Evolutionary conservation across 1,139 yeast species (phyloP), one percentile per base, ranked within the genome.

Genomic region (Wickerhamomyces sp.): DNA sequence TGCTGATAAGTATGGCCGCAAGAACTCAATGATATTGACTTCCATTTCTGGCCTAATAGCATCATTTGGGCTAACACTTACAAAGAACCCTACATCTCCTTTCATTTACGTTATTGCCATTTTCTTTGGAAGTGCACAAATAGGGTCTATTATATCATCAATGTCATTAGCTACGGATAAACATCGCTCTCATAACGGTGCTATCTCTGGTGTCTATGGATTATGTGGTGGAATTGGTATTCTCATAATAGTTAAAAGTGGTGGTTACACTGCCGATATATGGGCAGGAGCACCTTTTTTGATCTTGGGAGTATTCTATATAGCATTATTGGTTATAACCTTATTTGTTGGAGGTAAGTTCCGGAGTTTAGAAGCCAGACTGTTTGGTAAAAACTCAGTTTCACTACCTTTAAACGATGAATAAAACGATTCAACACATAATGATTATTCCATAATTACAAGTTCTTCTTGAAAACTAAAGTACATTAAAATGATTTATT

Each of bases 201-300:
- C 86, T 6, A 70, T 83, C 31, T 74, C 83, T 42, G 92, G 92
- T 3, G 74, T 81, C 7, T 81, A 78, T 55, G 74, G 82, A 15
- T 70, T 83, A 40, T 65, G 73, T 49, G 89, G 89, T 8, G 88
- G 87, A 1, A 39, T 78, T n/a, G 92, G 92, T 2, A 80, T 82
- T 20, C 60, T 83, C 42, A 41, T 78, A 1, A 63, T 81, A 19
- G 72, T 81, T 30, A 74, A 75, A 49, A 36, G 79, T 13, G 90
- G 90, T 5, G 89, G 89, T 1, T 54, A 61, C 29, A 64, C 78
- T 51, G 75, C 84, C 29, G 88, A 81, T 52, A 41, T 48, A 29
- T 76, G 80, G 76, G 63, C 71, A 16, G 72, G 77, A 35, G 74
- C 77, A 1, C 87, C 89, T 4, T 82, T 82, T 48, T 57, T 76